Evolutionary conservation across 2,329 filamentous ascomycete genomes (phyloP), one percentile per base, ranked within the genome.

Genomic region (Aspergillus sp.): DNA sequence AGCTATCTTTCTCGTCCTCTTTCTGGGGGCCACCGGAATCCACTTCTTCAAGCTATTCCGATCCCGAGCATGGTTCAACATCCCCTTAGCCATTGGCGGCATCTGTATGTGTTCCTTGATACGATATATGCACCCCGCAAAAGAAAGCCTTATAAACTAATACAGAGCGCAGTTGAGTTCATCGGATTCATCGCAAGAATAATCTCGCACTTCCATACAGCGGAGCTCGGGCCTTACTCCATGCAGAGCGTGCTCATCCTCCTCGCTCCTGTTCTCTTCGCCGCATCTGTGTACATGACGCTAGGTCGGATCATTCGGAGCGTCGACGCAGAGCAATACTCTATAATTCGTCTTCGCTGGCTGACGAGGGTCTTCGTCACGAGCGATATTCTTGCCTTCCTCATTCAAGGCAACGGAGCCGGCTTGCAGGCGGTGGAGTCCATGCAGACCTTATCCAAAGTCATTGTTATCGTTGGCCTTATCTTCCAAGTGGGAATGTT

Each of bases 281-380:
- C 81, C 17, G 82, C 82, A 13, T 77, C 78, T 0, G 79, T 82
- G 62, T 83, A 84, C 65, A 83, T 82, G 71, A 72, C 76, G 15
- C 76, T 83, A 39, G 78, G 77, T 32, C 77, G 81, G 8, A 73
- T 83, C 39, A 77, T 83, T 13, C 71, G 74, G 21, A 66, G 76
- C 41, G 70, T 78, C 5, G 68, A 78, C 7, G 77, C 70, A 32
- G 80, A 81, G 58, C 70, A 75, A 8, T 71, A 73, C 8, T 73
- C 80, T 3, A 72, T 81, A 66, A 78, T 82, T 59, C 74, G 75
- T 2, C 71, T 76, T 2, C 71, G 69, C 2, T 80, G 78, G 70
- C 70, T 83, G 17, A 83, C 81, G 0, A 78, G 78, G 42, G 77
- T 78, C 4, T 83, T 83, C 61, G 81, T 83, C 51, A 65, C 68